phyloP scores from a whole-genome alignment of 495 filamentous ascomycete species.

The Coniosporium apollinis region DNA sequence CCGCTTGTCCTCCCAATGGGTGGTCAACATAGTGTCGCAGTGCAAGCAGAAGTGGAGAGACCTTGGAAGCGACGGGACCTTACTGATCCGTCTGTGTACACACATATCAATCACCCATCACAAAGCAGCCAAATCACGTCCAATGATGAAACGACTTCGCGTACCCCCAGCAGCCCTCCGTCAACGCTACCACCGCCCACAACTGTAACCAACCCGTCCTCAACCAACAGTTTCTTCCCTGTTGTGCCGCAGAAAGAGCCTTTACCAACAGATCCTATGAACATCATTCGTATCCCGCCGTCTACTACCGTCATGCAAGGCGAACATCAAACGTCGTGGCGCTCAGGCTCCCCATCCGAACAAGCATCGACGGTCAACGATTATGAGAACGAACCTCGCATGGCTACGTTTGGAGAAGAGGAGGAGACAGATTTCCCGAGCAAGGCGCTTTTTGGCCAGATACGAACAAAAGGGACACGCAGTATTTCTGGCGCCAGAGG shows the following conservation, averaged over 20 bases:
- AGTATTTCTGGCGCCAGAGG: conserved; percentile 34
- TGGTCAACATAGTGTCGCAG: conserved; percentile 10
- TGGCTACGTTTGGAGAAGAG: conserved; percentile 61
- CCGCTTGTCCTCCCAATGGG: conserved; percentile 16
- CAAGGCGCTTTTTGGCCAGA: conserved; percentile 82
- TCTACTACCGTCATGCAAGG: too few relatives aligned
- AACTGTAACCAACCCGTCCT: too few relatives aligned
- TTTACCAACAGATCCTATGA: too few relatives aligned
- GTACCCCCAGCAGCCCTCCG: too few relatives aligned
- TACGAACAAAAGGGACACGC: conserved; percentile 63
- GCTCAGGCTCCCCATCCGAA: conserved; percentile 39
- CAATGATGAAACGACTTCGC: too few relatives aligned
- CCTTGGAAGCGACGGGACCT: conserved; percentile 20
- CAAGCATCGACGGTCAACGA: conserved; percentile 56
- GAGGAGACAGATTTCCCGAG: conserved; percentile 76
- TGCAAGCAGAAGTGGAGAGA: conserved; percentile 11
- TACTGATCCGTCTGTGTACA: conserved; percentile 16
- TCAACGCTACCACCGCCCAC: too few relatives aligned
- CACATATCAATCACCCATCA: too few relatives aligned
- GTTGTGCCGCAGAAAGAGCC: too few relatives aligned
- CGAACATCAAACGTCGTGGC: conserved; percentile 16
- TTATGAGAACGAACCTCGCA: conserved; percentile 58
- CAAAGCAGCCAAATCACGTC: too few relatives aligned
- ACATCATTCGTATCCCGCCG: too few relatives aligned
- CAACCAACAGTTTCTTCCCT: too few relatives aligned